Conservation (phyloP, 495 filamentous ascomycete species). For the Penicillium coffeae region DNA sequence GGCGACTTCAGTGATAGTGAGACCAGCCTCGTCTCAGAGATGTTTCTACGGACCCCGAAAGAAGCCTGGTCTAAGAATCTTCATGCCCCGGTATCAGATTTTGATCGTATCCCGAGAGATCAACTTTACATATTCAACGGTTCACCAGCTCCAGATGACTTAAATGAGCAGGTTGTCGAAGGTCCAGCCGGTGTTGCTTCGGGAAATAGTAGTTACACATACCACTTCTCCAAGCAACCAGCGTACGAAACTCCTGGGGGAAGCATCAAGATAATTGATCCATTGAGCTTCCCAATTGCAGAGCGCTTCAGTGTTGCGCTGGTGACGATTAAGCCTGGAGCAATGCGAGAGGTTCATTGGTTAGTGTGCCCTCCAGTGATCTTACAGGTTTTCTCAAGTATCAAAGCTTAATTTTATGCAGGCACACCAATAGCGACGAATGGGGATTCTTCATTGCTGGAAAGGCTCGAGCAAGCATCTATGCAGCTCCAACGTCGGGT, state of each 20-base stretch:
- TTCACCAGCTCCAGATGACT: conserved; percentile 1
- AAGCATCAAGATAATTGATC: conserved; percentile 10
- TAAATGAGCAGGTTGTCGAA: conserved; percentile 1
- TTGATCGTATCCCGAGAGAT: conserved; percentile 4
- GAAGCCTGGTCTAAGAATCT: conserved; percentile 7
- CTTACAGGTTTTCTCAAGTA: not conserved
- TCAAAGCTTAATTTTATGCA: not conserved
- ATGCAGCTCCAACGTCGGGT: conserved; percentile 2
- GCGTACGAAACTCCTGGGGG: conserved; percentile 6
- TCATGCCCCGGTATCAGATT: conserved; percentile 2
- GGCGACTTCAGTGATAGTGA: conserved; percentile 3
- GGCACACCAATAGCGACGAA: conserved; percentile 6
- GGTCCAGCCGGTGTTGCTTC: conserved; percentile 1
- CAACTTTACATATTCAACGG: conserved; percentile 8
- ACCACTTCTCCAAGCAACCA: conserved; percentile 6
- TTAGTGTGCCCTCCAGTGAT: not conserved
- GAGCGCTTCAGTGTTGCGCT: conserved; percentile 5
- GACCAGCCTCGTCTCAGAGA: conserved; percentile 2
- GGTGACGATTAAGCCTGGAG: conserved; percentile 7
- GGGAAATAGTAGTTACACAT: conserved; percentile 6
- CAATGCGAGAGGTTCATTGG: conserved; percentile 8
- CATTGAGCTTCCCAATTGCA: conserved; percentile 5
- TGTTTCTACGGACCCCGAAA: conserved; percentile 7
- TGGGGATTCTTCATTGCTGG: conserved; percentile 7
- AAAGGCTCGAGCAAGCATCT: conserved; percentile 3